Evolutionary conservation across 2,329 filamentous ascomycete species (phyloP), one percentile per base, ranked within the genome.

Genomic region (Curvularia spicifera): DNA sequence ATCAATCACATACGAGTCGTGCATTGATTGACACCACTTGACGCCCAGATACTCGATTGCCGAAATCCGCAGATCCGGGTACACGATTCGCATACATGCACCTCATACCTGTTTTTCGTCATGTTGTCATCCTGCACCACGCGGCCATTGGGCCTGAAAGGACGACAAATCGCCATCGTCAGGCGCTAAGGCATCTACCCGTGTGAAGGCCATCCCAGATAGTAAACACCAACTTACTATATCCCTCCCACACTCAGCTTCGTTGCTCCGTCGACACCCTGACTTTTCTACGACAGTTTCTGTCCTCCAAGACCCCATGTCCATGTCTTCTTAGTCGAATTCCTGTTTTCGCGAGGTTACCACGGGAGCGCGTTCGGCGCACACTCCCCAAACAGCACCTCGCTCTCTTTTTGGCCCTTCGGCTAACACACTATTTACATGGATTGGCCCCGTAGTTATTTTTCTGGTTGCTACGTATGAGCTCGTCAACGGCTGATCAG

Each of bases 241-340:
- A n/a, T 18, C 35, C 35, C 15, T 28, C 26, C 26, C 26, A 28
- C 26, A 5, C 15, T 37, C 35, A 15, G 33, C 39, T 31, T 31
- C 51, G 56, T 58, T 58, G 56, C 56, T 58, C 46, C 37, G 51
- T 46, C 56, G 56, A 58, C 56, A 42, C 20, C 18, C 33, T 5
- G 39, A 28, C 35, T 42, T 31, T 22, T 9, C 12, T 20, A 24
- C 20, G 9, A 5, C 31, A 5, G 8, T 35, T 6, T 18, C 6
- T 37, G 33, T 35, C 33, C 13, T 12, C 33, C 29, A 12, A 10
- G 29, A 31, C 3, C 33, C 33, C 13, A 35, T 15, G 6, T 15
- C 33, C 33, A 15, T 35, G 33, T 35, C 13, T 6, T 8, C 29
- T 6, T 28, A 31, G 29, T 12, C 12, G 12, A 15, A 28, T 28